Evolutionary conservation across 441 rosid species (phyloP).

Genomic region (Populus tomentosa): DNA sequence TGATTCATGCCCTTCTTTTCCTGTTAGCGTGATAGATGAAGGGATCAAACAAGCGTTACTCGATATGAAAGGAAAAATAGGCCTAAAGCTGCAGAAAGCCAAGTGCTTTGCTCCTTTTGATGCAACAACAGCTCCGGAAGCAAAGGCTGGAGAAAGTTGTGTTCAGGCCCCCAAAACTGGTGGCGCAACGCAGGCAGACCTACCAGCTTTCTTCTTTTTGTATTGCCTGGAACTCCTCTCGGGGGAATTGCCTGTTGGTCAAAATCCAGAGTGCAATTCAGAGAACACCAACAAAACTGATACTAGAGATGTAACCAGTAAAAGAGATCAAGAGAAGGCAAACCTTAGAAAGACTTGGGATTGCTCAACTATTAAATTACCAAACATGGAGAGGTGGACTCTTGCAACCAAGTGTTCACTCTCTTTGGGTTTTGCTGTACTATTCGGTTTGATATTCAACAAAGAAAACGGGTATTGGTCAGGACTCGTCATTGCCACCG

Average conservation of each 20-base stretch:
- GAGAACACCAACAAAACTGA: constrained; percentile 4
- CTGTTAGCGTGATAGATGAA: constrained; percentile 36
- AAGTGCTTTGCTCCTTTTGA: constrained; percentile 27
- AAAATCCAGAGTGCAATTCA: neutral
- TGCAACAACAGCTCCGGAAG: constrained; percentile 39
- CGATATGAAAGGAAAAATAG: constrained; percentile 28
- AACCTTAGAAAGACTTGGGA: constrained; percentile 18
- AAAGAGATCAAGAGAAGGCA: constrained; percentile 13
- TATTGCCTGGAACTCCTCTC: constrained; percentile 58
- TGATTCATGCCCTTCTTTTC: constrained; percentile 45
- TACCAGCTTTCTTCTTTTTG: constrained; percentile 54
- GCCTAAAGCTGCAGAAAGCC: constrained; percentile 38
- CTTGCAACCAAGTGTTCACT: constrained; percentile 69
- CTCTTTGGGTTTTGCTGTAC: constrained; percentile 67
- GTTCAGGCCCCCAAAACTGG: constrained; percentile 21
- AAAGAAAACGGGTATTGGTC: constrained; percentile 68
- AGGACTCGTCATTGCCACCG: constrained; percentile 68
- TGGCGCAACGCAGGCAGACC: constrained; percentile 35
- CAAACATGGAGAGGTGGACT: constrained; percentile 35
- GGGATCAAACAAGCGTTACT: constrained; percentile 31
- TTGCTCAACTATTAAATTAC: constrained; percentile 16
- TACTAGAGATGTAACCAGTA: constrained; percentile 17
- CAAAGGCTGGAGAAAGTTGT: constrained; percentile 21
- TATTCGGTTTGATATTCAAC: constrained; percentile 55
- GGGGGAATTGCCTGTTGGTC: constrained; percentile 24